These are phyloP conservation scores for Sphaerobolus stellatus DNA, from an alignment of 1,284 basidiomycete species.

Conservation along the genomic window DNA sequence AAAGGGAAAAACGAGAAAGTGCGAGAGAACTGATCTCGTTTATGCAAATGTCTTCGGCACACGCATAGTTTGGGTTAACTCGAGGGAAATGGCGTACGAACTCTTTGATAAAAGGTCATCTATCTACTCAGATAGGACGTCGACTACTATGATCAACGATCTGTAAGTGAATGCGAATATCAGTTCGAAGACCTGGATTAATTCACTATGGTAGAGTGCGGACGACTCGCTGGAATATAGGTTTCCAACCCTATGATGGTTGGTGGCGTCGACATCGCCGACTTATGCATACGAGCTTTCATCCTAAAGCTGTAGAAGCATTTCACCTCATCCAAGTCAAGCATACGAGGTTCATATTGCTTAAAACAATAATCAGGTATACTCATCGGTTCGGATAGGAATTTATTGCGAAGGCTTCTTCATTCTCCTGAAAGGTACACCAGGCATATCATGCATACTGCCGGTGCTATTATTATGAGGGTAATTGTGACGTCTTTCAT, in stretches of 20 bases:
- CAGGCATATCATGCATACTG: not conserved
- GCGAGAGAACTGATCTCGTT: conserved; percentile 15
- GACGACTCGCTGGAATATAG: conserved; percentile 30
- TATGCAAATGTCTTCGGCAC: conserved; percentile 20
- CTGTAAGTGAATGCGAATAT: not conserved
- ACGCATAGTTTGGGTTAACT: conserved; percentile 22
- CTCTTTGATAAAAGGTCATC: conserved; percentile 22
- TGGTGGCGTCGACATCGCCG: no score
- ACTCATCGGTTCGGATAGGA: not conserved
- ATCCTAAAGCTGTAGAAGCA: conserved; percentile 21
- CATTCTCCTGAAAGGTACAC: not conserved
- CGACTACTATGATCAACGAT: conserved; percentile 10
- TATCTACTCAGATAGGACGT: conserved; percentile 24
- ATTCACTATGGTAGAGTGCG: not conserved
- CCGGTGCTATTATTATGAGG: not conserved
- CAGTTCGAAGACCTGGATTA: not conserved
- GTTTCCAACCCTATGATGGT: conserved; percentile 32
- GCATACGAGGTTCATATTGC: conserved; percentile 21
- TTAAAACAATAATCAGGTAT: conserved; percentile 15
- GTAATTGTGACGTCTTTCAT: conserved; percentile 16
- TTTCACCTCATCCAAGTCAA: conserved; percentile 28
- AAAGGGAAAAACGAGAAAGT: no score
- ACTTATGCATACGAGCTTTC: conserved; percentile 32
- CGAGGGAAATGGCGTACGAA: conserved; percentile 19
- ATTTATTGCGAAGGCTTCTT: not conserved